These are phyloP conservation scores for Diaporthe destruens DNA, from an alignment of 2,329 filamentous ascomycete species.

Conservation along the genomic window DNA sequence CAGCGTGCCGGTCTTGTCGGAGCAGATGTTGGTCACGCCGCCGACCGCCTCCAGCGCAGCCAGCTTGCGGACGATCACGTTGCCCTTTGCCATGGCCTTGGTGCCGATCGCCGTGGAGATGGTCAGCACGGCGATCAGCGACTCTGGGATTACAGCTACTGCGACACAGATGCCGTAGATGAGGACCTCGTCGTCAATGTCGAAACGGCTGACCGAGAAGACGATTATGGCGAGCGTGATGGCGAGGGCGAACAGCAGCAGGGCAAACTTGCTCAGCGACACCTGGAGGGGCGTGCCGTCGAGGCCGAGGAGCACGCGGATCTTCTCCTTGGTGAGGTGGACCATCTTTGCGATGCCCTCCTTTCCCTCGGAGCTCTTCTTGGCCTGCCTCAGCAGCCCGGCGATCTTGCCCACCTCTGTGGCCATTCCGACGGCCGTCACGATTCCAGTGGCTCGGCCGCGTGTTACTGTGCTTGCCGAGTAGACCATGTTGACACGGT, in stretches of 20 bases:
- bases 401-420: conserved; percentile 71
- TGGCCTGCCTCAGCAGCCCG: conserved; percentile 64
- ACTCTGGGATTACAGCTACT: conserved; percentile 66
- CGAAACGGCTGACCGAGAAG: conserved; percentile 55
- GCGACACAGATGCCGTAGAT: conserved; percentile 62
- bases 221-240: conserved; percentile 57
- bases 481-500: conserved; percentile 78
- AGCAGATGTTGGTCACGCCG: conserved; percentile 78
- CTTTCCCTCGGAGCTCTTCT: conserved; percentile 54
- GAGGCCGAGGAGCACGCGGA: conserved; percentile 59
- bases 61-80: conserved; percentile 71
- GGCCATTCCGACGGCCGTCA: conserved; percentile 75
- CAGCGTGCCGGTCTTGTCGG: conserved; percentile 77
- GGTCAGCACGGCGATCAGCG: conserved; percentile 72
- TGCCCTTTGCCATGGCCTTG: conserved; percentile 66
- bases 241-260: conserved; percentile 72
- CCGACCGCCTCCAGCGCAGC: conserved; percentile 75
- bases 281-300: conserved; percentile 76
- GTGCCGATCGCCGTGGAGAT: conserved; percentile 72
- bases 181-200: conserved; percentile 61
- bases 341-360: conserved; percentile 43
- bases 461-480: conserved; percentile 79
- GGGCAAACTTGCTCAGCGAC: conserved; percentile 75
- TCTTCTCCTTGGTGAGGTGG: conserved; percentile 46
- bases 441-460: conserved; percentile 76